phyloP scores from a whole-genome alignment of 2,329 filamentous ascomycete genomes.

The Ophiostoma piceae region DNA sequence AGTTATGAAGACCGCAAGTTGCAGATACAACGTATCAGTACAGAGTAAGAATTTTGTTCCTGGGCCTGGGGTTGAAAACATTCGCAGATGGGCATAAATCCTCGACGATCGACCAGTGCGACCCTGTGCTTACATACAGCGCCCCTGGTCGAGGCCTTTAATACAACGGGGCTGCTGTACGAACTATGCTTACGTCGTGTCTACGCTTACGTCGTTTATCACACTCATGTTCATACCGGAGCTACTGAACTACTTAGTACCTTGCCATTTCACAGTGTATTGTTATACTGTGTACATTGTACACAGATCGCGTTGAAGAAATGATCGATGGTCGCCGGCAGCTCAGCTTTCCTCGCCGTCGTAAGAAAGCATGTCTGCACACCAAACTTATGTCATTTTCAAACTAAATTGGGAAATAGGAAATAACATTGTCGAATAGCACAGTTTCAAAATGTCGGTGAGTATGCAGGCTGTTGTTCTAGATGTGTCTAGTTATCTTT shows the following conservation, averaged over 20 bases:
- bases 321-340: neutral
- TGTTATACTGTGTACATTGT: neutral
- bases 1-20: too few species aligned
- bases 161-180: too few species aligned
- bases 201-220: too few species aligned
- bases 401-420: neutral
- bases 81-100: neutral
- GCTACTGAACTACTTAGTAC: too few species aligned
- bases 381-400: neutral
- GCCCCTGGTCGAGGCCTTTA: neutral
- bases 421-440: too few species aligned
- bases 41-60: neutral
- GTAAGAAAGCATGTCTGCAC: neutral
- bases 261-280: too few species aligned
- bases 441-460: neutral
- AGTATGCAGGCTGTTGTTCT: neutral
- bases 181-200: too few species aligned
- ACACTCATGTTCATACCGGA: too few species aligned
- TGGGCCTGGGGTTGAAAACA: neutral
- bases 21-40: too few species aligned
- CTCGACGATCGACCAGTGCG: neutral
- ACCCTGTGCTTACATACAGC: neutral
- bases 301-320: neutral
- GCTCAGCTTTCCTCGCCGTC: neutral
- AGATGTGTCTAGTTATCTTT: neutral